Evolutionary conservation across 2,329 filamentous ascomycete species (phyloP).

Genomic region (Ascochyta rabiei): DNA sequence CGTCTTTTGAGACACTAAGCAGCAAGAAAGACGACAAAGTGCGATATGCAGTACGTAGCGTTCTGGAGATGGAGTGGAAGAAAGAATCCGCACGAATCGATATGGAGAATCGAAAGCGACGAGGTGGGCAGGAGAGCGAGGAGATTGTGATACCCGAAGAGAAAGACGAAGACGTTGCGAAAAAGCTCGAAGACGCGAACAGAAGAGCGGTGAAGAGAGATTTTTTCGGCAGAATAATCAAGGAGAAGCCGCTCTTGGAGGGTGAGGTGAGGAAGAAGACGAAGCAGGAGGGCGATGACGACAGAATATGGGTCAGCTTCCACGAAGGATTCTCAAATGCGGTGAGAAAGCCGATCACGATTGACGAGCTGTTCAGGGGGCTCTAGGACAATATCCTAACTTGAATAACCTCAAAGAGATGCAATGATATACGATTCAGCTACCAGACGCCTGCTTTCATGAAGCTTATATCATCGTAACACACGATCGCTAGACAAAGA

Average conservation of each 20-base stretch:
- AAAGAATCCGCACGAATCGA: slow-evolving; percentile 73
- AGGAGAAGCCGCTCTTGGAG: slow-evolving; percentile 50
- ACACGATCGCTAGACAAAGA: too few species aligned
- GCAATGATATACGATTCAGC: too few species aligned
- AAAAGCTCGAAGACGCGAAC: slow-evolving; percentile 31
- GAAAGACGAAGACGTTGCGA: slow-evolving; percentile 21
- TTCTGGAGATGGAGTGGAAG: slow-evolving; percentile 87
- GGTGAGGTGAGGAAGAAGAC: slow-evolving; percentile 52
- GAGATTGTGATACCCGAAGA: slow-evolving; percentile 23
- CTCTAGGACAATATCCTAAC: slow-evolving; percentile 50
- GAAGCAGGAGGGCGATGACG: slow-evolving; percentile 53
- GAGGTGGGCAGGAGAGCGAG: slow-evolving; percentile 41
- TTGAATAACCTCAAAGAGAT: too few species aligned
- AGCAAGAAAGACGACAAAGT: slow-evolving; percentile 70
- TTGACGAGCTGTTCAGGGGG: slow-evolving; percentile 77
- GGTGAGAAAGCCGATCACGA: slow-evolving; percentile 82
- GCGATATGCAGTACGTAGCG: slow-evolving; percentile 91
- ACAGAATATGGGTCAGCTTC: slow-evolving; percentile 83
- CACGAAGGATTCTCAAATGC: slow-evolving; percentile 93
- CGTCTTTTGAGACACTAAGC: slow-evolving; percentile 72
- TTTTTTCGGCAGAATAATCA: slow-evolving; percentile 81
- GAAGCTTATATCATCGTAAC: too few species aligned
- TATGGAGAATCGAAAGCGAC: slow-evolving; percentile 67
- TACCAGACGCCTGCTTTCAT: too few species aligned
- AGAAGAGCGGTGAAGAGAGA: slow-evolving; percentile 68